Evolutionary conservation across 495 filamentous ascomycete species (phyloP).

Genomic region (Penicillium taxi): DNA sequence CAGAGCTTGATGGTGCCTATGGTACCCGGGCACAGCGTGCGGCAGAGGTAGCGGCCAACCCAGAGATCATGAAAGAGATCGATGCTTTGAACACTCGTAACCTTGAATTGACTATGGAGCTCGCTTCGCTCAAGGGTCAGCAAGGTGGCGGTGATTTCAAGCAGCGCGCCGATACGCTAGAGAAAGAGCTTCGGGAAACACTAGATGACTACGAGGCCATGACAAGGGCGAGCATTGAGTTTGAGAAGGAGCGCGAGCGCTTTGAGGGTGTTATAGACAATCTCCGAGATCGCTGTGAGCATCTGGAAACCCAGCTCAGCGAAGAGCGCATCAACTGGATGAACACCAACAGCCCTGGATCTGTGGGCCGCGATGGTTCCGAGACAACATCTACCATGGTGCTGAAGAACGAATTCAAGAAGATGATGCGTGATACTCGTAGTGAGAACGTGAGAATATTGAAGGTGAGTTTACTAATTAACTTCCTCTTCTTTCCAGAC

Average conservation of each 20-base stretch:
- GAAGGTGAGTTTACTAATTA: constrained; percentile 45
- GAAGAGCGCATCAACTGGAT: constrained; percentile 68
- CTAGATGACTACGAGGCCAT: constrained; percentile 80
- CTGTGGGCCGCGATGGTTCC: constrained; percentile 37
- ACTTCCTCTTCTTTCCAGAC: constrained; percentile 1
- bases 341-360: constrained; percentile 50
- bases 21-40: constrained; percentile 70
- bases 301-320: constrained; percentile 55
- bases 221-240: constrained; percentile 75
- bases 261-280: constrained; percentile 67
- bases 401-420: constrained; percentile 76
- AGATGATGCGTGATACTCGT: constrained; percentile 81
- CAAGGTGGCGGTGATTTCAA: constrained; percentile 42
- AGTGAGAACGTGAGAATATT: constrained; percentile 61
- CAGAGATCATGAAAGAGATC: constrained; percentile 58
- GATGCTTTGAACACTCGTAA: constrained; percentile 55
- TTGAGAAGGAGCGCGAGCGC: constrained; percentile 74
- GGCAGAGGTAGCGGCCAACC: constrained; percentile 60
- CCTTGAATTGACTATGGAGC: constrained; percentile 49
- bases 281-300: constrained; percentile 61
- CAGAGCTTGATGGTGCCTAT: constrained; percentile 92
- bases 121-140: constrained; percentile 44
- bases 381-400: constrained; percentile 65
- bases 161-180: constrained; percentile 52
- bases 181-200: constrained; percentile 74